Percentiles rank a stretch among this genome's conserved stretches.
These are phyloP conservation scores for Sanghuangporus sanghuang DNA, from an alignment of 1,284 basidiomycete species.

Conservation along the genomic window DNA sequence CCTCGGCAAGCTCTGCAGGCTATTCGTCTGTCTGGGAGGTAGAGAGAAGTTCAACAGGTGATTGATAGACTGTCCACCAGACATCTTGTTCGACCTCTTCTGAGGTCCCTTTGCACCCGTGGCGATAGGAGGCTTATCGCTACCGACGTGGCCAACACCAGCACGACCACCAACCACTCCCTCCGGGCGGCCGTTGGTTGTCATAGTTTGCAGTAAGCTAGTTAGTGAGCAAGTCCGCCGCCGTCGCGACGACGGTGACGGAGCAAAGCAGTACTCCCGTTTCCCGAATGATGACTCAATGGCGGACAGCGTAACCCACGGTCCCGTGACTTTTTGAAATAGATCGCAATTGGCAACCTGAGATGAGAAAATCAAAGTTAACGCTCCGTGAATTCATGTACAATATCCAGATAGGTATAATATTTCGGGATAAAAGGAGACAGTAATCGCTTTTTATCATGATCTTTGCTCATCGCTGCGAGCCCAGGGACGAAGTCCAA, in stretches of 20 bases:
- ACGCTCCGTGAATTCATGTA: background rate
- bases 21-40: conserved; percentile 67
- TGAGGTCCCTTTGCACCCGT: conserved; percentile 25
- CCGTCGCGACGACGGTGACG: conserved; percentile 15
- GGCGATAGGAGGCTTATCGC: background rate
- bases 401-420: background rate
- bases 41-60: conserved; percentile 83
- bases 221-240: conserved; percentile 2
- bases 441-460: background rate
- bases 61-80: conserved; percentile 58
- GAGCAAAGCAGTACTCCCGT: background rate
- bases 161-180: background rate
- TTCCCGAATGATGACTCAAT: background rate
- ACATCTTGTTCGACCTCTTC: conserved; percentile 59
- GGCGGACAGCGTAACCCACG: background rate
- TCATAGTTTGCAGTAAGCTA: background rate
- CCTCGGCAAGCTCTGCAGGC: conserved; percentile 54
- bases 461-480: background rate
- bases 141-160: background rate
- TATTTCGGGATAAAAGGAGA: background rate
- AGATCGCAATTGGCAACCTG: background rate
- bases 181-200: background rate
- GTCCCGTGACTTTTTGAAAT: background rate
- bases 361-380: no score
- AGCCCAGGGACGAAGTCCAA: conserved; percentile 12